Conservation (phyloP, 1,284 basidiomycete genomes). For the Uromyces viciae-fabae region DNA sequence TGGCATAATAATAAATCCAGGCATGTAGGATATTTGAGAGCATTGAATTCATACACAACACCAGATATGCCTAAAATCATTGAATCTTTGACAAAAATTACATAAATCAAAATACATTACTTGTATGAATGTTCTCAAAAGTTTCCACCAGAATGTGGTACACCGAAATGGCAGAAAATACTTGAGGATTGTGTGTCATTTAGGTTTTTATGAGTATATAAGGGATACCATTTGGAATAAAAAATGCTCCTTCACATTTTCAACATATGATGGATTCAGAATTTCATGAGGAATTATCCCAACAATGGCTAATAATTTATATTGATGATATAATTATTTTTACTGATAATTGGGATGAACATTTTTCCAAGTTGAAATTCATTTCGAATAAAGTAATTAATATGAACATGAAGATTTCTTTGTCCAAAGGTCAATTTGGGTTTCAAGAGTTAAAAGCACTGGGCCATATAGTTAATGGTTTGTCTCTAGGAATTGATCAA, state of each 20-base stretch:
- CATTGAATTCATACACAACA: constrained; percentile 2
- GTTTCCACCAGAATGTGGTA: constrained; percentile 10
- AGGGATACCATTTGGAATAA: not conserved
- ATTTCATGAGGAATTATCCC: not conserved
- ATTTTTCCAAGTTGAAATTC: not conserved
- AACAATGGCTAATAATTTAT: constrained; percentile 11
- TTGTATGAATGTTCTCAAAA: not conserved
- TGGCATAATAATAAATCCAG: constrained; percentile 15
- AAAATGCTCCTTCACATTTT: constrained; percentile 11
- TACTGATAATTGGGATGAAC: not conserved
- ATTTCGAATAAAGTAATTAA: not conserved
- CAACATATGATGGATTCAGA: not conserved
- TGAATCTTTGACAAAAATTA: not conserved
- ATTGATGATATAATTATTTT: constrained; percentile 3
- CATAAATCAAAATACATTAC: not conserved
- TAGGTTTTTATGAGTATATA: not conserved
- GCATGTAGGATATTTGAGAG: constrained; percentile 1
- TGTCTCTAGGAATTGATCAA: constrained; percentile 3
- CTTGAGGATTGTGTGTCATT: not conserved
- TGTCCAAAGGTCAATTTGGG: not conserved
- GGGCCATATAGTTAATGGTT: constrained; percentile 6
- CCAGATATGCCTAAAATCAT: not conserved
- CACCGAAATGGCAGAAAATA: not conserved
- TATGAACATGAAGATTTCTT: constrained; percentile 7
- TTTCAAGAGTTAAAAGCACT: constrained; percentile 18